Percentiles rank a stretch among this genome's conserved stretches.
Evolutionary conservation across 176 grass and related monocot species (phyloP).

Genomic region (Phyllostachys edulis): DNA sequence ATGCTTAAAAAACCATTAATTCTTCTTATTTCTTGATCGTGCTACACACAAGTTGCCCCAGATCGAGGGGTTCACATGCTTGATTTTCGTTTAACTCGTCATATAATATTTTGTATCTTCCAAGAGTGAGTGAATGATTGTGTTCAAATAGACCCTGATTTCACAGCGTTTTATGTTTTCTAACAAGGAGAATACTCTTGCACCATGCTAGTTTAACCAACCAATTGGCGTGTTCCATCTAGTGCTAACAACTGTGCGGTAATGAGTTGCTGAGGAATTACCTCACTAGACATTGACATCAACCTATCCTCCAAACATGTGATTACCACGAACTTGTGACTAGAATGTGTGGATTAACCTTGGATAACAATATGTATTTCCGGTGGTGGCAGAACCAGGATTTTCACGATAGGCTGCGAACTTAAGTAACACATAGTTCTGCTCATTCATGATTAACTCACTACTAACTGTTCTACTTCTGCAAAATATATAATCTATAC

Average conservation of each 20-base stretch:
- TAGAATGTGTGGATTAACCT: neutral
- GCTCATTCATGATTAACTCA: no score
- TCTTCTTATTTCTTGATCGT: neutral
- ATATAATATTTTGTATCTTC: neutral
- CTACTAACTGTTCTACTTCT: no score
- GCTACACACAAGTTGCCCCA: conserved; percentile 33
- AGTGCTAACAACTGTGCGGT: neutral
- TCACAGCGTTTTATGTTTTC: neutral
- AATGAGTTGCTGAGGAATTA: neutral
- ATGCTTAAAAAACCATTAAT: conserved; percentile 1
- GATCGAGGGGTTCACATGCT: conserved; percentile 9
- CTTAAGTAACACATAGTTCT: no score
- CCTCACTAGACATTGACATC: neutral
- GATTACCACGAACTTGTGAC: neutral
- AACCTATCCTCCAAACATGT: neutral
- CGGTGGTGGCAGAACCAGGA: no score
- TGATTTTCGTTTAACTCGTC: neutral
- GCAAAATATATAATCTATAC: no score
- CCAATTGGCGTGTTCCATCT: neutral
- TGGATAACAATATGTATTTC: neutral
- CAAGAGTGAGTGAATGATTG: neutral
- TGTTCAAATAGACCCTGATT: neutral
- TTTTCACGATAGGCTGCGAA: no score
- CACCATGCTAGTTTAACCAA: neutral
- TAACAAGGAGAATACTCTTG: neutral